phyloP scores from a whole-genome alignment of 2,329 filamentous ascomycete species.

The Stachybotrys echinatus region DNA sequence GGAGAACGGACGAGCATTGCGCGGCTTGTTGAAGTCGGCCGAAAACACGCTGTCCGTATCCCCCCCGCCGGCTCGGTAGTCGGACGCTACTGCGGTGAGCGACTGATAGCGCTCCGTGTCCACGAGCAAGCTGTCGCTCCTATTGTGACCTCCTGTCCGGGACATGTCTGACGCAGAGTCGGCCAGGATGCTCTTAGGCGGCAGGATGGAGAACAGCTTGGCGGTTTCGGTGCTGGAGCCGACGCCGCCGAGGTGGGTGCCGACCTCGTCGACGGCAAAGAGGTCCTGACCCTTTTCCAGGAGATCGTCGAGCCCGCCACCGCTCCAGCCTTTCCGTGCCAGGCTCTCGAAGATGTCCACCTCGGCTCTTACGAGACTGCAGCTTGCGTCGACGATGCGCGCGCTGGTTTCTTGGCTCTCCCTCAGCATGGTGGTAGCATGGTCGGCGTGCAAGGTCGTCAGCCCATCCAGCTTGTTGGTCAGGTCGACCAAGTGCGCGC shows the following conservation, averaged over 20 bases:
- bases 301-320: slow-evolving; percentile 61
- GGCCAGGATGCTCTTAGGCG: slow-evolving; percentile 58
- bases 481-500: slow-evolving; percentile 58
- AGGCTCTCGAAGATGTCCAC: slow-evolving; percentile 65
- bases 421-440: slow-evolving; percentile 53
- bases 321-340: slow-evolving; percentile 62
- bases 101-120: slow-evolving; percentile 53
- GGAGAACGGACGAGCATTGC: slow-evolving; percentile 54
- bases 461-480: slow-evolving; percentile 58
- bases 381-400: slow-evolving; percentile 58
- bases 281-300: slow-evolving; percentile 60
- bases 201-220: slow-evolving; percentile 60
- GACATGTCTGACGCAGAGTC: slow-evolving; percentile 38
- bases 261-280: slow-evolving; percentile 41
- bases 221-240: slow-evolving; percentile 25
- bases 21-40: slow-evolving; percentile 46
- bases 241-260: slow-evolving; percentile 23
- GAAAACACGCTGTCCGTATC: slow-evolving; percentile 49
- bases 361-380: slow-evolving; percentile 61
- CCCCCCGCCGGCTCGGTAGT: slow-evolving; percentile 15
- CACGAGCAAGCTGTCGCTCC: slow-evolving; percentile 51
- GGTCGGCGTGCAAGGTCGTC: slow-evolving; percentile 54
- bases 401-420: slow-evolving; percentile 61
- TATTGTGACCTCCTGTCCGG: slow-evolving; percentile 28
- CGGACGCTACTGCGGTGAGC: slow-evolving; percentile 39